Base-by-base conservation (phyloP, 306 rosid species). In the Cucumis cinereus region DNA sequence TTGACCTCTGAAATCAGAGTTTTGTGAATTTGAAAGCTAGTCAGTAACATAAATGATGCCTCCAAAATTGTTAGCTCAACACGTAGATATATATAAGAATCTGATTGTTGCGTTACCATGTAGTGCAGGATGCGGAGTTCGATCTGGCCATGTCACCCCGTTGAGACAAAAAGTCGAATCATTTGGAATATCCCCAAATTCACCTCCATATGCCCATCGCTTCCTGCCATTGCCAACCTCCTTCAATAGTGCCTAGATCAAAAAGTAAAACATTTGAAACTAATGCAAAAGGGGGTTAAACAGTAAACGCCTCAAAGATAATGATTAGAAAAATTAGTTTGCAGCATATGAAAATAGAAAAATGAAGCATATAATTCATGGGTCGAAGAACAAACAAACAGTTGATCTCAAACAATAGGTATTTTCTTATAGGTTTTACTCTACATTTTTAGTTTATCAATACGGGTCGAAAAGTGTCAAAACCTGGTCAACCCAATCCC, bases 401-500 rank as follows among this genome's bases (percentile, higher is more conserved):
- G 38, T 33, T 60, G 20, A 30, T 60, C 12, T 60, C 66, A 24
- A 57, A 57, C 62, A 23, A 57, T 10, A 57, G 14, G 10, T 20
- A 7, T 57, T 10, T 5, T 24, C 28, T 26, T 24, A 12, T 22
- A 58, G 16, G 63, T 58, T 23, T 12, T 24, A 59, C 64, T 59
- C 19, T 59, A 26, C 36, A 59, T 59, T 26, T 24, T 26, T 59
- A 26, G 64, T 9, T 24, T 12, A 59, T 24, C 22, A 55, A 55
- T 56, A 56, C 14, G 6, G 61, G 0, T 61, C 2, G 10, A 40
- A 0, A 6, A 68, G 17, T 45, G 55, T 22, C 53, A 7, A 71
- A 22, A 86, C 98, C 87, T 94, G 96, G 85, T 94, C 97, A 83
- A 89, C 98, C 98, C 98, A 94, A 7, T 94, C 98, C 98, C 98